Evolutionary conservation across 306 rosid genomes (phyloP), one percentile per base, ranked within the genome.

Genomic region (Dalbergia oliveri): DNA sequence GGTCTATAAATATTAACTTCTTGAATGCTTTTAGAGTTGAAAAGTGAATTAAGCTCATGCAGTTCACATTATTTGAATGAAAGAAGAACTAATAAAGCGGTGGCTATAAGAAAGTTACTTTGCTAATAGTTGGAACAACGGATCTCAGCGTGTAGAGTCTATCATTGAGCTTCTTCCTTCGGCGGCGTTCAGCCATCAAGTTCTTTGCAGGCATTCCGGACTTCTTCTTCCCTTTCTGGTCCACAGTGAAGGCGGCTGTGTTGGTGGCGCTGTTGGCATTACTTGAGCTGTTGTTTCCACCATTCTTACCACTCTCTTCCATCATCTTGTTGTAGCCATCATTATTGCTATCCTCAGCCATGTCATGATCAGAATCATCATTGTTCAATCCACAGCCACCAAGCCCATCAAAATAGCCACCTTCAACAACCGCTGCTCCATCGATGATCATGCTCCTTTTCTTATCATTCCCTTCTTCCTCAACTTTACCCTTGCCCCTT

Each of bases 181-280:
- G 88, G 49, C 96, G 90, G 57, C 93, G 81, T 80, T 91, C 96
- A 12, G 96, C 93, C 96, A 91, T 91, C 75, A 91, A 79, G 79
- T 91, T 91, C 83, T 91, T 89, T 1, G 93, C 95, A 60, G 95
- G 96, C 78, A 87, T 50, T 35, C 96, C 93, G 8, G 58, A 7
- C 63, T 86, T 91, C 84, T 86, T 89, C 93, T 89, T 89, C 66
- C 90, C 93, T 80, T 87, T 91, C 16, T 81, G 86, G 61, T 84
- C 90, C 64, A 77, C 86, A 26, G 31, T 26, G 31, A 26, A 26
- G 31, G 3, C 31, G 3, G 31, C 31, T 2, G 31, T 26, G 10
- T 85, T 86, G 12, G 83, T 80, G 8, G 76, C 77, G 43, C 87
- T 83, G 45, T 80, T 84, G 9, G 82, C 90, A 6, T 18, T 54